phyloP scores from a whole-genome alignment of 345 rosid species.

The Syzygium jambos region DNA sequence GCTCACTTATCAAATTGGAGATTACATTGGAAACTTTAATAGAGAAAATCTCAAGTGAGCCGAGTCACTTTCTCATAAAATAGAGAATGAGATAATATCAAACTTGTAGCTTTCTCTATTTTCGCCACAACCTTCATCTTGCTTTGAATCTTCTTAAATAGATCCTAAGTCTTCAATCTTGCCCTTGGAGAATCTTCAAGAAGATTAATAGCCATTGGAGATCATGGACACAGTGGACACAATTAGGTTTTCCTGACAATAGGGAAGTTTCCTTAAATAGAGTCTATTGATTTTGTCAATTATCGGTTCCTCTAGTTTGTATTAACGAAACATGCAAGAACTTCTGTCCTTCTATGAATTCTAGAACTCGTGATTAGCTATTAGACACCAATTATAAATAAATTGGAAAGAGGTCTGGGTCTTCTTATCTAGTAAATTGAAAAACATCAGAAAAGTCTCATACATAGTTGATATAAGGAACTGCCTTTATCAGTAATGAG shows the following conservation, averaged over 20 bases:
- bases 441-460: not conserved
- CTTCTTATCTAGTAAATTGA: rapidly evolving
- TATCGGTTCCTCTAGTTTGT: not conserved
- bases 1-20: not conserved
- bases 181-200: not conserved
- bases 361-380: not conserved
- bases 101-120: not conserved
- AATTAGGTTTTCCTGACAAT: not conserved
- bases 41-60: not conserved
- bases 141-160: not conserved
- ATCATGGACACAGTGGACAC: not conserved
- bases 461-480: not conserved
- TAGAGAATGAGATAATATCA: not conserved
- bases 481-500: not conserved
- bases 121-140: not conserved
- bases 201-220: not conserved
- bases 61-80: not conserved
- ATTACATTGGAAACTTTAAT: not conserved
- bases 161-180: not conserved
- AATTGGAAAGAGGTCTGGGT: not conserved
- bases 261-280: not conserved
- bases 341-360: not conserved
- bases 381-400: not conserved
- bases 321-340: not conserved
- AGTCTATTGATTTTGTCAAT: not conserved